Base-by-base conservation (phyloP, 495 filamentous ascomycete genomes). In the Halenospora varia region DNA sequence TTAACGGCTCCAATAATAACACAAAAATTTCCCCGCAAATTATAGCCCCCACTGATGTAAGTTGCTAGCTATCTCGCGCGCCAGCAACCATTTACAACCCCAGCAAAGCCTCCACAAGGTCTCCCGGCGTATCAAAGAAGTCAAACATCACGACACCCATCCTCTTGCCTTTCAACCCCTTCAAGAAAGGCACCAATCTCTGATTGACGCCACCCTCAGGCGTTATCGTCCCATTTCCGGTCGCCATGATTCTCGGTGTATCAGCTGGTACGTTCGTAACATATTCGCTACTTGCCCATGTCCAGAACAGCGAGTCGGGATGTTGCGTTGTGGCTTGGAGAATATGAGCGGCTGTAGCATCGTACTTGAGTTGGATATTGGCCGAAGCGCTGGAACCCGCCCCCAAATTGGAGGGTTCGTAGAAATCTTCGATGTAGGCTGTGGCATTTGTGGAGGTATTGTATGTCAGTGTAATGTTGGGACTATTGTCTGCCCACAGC, bases 111-210 rank as follows among this genome's bases (percentile, higher is more conserved):
- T 61, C 58, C 23, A 76, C 48, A 55, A 77, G 53, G 10, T 71
- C 69, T n/a, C 18, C 66, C 0, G 75, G 76, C 62, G 69, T 63
- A 23, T 75, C 71, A 53, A 71, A 80, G 59, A 77, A 82, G 55
- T 82, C 80, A 67, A 83, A 71, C 66, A 83, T 78, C 13, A 82
- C 74, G 62, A 82, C 70, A 48, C 89, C 89, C 62, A 97, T 91
- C 42, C 97, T 96, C 92, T 92, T 93, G 29, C 82, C 82, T 54
- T 72, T 71, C 67, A 94, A 93, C 74, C 88, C 94, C 68, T 85
- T 93, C 82, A 93, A 93, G 69, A 96, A 97, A 77, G 88, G 83
- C 53, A 82, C 80, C 40, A 93, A 95, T 73, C 96, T 96, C 82
- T 97, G 93, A 91, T 61, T 87, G 11, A 81, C 73, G 2, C 79